phyloP scores from a whole-genome alignment of 1,284 basidiomycete genomes.

The Marasmius oreades region DNA sequence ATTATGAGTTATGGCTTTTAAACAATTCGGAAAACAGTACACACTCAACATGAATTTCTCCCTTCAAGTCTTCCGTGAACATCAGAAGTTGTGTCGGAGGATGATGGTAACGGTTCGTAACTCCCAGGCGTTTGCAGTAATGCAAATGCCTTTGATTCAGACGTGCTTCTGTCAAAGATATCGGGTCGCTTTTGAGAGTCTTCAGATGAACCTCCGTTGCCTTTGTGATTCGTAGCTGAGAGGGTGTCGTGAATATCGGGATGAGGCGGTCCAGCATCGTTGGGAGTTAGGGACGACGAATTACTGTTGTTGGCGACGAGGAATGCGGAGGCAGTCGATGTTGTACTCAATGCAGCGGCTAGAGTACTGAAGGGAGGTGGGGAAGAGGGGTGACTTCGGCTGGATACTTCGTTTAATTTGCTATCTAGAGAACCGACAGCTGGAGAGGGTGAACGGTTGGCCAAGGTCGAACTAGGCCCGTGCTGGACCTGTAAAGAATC shows the following conservation, averaged over 20 bases:
- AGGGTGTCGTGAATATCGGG: background rate
- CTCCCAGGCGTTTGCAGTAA: conserved; percentile 18
- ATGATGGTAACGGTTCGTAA: conserved; percentile 22
- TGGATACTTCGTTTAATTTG: background rate
- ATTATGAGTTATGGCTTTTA: background rate
- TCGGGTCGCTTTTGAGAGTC: background rate
- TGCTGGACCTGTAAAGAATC: conserved; percentile 16
- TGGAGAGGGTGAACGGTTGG: conserved; percentile 27
- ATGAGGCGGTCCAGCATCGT: background rate
- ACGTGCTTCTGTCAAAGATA: background rate
- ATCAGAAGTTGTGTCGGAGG: conserved; percentile 25
- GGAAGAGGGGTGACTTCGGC: conserved; percentile 24
- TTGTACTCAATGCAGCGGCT: conserved; percentile 38
- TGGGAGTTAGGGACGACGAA: background rate
- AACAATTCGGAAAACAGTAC: background rate
- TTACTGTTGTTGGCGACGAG: conserved; percentile 1
- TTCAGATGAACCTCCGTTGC: background rate
- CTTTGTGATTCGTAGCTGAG: background rate
- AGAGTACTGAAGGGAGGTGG: conserved; percentile 42
- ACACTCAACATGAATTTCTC: background rate
- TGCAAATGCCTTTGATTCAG: conserved; percentile 8
- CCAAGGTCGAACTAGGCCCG: too few relatives aligned
- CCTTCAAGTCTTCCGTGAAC: background rate
- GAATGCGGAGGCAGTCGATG: conserved; percentile 35
- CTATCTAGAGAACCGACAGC: conserved; percentile 11